Base-by-base conservation (phyloP, 2,329 filamentous ascomycete species). In the Monosporascus sp. region DNA sequence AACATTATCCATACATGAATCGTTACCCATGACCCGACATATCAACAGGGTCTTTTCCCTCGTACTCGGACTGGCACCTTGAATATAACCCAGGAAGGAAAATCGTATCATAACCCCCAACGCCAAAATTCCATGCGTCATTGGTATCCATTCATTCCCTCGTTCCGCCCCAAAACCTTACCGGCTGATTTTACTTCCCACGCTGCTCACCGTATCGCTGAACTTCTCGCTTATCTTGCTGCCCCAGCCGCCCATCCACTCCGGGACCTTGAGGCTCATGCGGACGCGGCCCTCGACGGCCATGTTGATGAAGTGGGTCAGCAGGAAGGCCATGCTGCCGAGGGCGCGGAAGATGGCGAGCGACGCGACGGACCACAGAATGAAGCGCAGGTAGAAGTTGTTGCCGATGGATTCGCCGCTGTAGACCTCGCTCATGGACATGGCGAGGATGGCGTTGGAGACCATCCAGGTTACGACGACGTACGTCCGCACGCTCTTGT, bases 401-500 rank as follows among this genome's bases (percentile, higher is more conserved):
- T 86, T 80, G 7, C 86, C 86, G 49, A 96, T 86, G 41, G 83
- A 76, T 48, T 79, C 82, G 55, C 80, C 78, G 46, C 82, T 82
- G 72, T 97, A 99, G 3, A 89, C 85, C 73, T 99, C 94, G 5
- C 83, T 88, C 15, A 97, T 87, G 2, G 88, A 83, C 94, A 99
- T 99, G 67, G 90, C 93, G 38, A 99, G 84, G 55, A 96, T 84
- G 3, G 88, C 90, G 70, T 99, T 99, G 63, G 86, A 84, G 37
- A 95, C 81, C 81, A 99, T 90, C 94, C 94, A 99, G 47, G 86
- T 81, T 44, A 96, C 85, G 14, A 99, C 94, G 86, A 99, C 95
- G 83, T 99, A 99, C 1, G 94, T 99, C 51, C 94, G 86, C 50
- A 99, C 94, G 41, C 88, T 90, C 70, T 92, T 90, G 80, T 99